Base-by-base conservation (phyloP, 2,329 filamentous ascomycete genomes). In the Pseudopyrenochaeta lycopersici region DNA sequence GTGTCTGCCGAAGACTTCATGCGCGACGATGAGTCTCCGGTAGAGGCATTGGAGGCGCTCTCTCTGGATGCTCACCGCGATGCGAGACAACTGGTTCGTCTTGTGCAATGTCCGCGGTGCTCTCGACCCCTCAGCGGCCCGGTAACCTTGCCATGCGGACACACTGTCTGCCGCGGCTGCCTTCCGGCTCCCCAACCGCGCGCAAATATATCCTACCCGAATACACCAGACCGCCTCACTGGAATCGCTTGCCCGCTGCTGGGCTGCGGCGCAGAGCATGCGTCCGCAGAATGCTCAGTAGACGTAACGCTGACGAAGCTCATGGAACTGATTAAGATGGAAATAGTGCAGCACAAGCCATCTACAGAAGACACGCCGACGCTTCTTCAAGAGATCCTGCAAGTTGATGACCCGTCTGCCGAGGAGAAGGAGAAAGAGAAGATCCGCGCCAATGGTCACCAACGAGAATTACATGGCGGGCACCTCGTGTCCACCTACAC, bases 141-240 rank as follows among this genome's bases (percentile, higher is more conserved):
- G 4, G 82, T 92, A 51, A 90, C 90, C 0, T 79, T 97, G 4
- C 92, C 92, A 4, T 97, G 93, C 72, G 92, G 92, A 23, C 86
- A 89, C 68, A 88, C 88, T 10, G 76, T 96, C 10, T 97, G 93
- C 77, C 87, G 84, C 66, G 74, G 75, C 44, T 97, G 93, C 74
- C 77, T 96, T 1, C 92, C 92, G 1, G 76, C 84, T 41, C 77
- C 87, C 2, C 84, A 88, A 64, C 73, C 81, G 14, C 85, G 92
- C 39, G 79, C 80, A 42, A 86, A 91, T 56, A 90, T 96, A 52
- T 89, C 91, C 1, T 96, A 94, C 73, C 92, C 91, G 1, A 86
- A 86, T 14, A 82, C 83, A 1, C 84, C 87, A 6, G 86, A 85
- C 36, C 84, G 92, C 33, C 79, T 86, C 35, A 81, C 86, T 63